These are phyloP conservation scores for Escallonia herrerae DNA, from an alignment of 129 eudicot species.

Conservation along the genomic window DNA sequence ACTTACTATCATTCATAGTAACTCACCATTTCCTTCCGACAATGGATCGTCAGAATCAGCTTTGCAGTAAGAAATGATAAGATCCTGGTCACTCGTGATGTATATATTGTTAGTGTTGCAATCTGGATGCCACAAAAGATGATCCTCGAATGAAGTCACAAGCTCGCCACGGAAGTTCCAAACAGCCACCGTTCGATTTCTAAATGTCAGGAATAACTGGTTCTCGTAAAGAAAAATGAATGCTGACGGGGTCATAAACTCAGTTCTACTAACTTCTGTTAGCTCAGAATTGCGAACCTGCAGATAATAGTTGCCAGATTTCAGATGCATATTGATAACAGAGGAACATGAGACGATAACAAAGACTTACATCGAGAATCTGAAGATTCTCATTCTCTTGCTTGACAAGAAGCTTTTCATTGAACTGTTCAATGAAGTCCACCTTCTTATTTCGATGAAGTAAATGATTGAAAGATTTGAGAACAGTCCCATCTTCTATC, in stretches of 20 bases:
- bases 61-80: constrained; percentile 84
- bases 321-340: no score
- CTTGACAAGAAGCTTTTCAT: constrained; percentile 97
- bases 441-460: constrained; percentile 85
- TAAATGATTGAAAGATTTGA: constrained; percentile 75
- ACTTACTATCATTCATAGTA: background rate
- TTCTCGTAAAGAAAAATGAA: constrained; percentile 82
- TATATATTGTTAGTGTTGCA: constrained; percentile 88
- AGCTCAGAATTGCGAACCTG: constrained; percentile 68
- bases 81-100: constrained; percentile 90
- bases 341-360: background rate
- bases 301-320: constrained; percentile 10
- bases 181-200: constrained; percentile 77
- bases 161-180: constrained; percentile 95
- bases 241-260: constrained; percentile 87
- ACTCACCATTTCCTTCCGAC: constrained; percentile 56
- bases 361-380: constrained; percentile 61
- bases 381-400: constrained; percentile 92
- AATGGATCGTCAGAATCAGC: constrained; percentile 61
- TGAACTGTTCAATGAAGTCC: constrained; percentile 88
- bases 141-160: constrained; percentile 89
- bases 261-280: constrained; percentile 72
- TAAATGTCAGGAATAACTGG: constrained; percentile 73
- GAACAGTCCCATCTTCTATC: constrained; percentile 83
- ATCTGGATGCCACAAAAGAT: constrained; percentile 86